Conservation (phyloP, 2,329 filamentous ascomycete genomes). For the Colletotrichum tabaci region DNA sequence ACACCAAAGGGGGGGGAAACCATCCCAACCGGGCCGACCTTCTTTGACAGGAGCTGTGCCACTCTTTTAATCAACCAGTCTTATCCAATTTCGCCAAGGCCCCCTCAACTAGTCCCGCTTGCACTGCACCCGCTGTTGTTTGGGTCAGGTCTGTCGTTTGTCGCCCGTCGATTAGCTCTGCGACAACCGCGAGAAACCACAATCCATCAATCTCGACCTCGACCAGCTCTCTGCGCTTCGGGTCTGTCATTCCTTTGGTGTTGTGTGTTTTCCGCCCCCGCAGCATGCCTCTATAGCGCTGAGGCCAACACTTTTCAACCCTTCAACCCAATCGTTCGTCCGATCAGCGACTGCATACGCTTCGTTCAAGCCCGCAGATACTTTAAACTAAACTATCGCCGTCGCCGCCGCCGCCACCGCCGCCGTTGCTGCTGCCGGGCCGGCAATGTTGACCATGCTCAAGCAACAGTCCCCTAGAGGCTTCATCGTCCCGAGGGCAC, state of each 20-base stretch:
- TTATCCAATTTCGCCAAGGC: conserved; percentile 39
- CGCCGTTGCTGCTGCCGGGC: conserved; percentile 12
- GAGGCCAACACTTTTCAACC: conserved; percentile 22
- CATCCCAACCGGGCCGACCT: conserved; percentile 40
- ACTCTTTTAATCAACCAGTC: conserved; percentile 47
- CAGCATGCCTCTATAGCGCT: conserved; percentile 40
- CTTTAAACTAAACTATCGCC: not conserved
- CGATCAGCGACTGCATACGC: conserved; percentile 8
- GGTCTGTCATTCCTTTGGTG: conserved; percentile 28
- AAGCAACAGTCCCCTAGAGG: conserved; percentile 42
- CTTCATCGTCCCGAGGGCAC: conserved; percentile 51
- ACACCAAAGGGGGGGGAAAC: not conserved
- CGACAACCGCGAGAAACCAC: conserved; percentile 7
- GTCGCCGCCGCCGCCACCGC: conserved; percentile 11
- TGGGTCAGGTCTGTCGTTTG: conserved; percentile 8
- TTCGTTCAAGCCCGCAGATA: conserved; percentile 6
- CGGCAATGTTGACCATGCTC: conserved; percentile 47
- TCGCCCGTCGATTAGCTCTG: conserved; percentile 10
- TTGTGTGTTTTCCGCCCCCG: conserved; percentile 15
- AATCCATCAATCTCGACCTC: conserved; percentile 3
- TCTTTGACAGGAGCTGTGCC: conserved; percentile 57
- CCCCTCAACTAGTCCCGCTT: conserved; percentile 26
- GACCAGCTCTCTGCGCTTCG: conserved; percentile 10
- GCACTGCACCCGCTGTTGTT: conserved; percentile 19
- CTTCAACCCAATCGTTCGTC: conserved; percentile 15